Conservation (phyloP, 805 yeast genomes). For the Candida germanica region DNA sequence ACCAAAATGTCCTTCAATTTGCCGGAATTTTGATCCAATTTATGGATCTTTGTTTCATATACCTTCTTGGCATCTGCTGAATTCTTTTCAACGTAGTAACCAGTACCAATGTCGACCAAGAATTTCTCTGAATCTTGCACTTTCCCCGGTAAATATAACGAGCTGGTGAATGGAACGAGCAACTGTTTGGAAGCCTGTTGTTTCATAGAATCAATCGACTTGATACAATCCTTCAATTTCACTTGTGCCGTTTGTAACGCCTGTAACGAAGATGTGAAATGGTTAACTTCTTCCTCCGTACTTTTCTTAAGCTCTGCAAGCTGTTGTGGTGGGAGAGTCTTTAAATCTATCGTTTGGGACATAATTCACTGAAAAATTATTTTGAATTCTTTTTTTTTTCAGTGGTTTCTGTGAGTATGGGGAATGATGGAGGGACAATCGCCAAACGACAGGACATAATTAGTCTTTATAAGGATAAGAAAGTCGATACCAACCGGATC, state of each 20-base stretch:
- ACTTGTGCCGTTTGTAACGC: constrained; percentile 80
- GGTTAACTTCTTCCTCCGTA: constrained; percentile 81
- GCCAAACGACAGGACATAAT: constrained; percentile 54
- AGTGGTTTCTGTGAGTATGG: constrained; percentile 17
- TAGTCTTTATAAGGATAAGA: constrained; percentile 18
- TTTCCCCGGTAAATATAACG: constrained; percentile 86
- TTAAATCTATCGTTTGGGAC: constrained; percentile 50
- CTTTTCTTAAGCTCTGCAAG: constrained; percentile 77
- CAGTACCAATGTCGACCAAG: constrained; percentile 94
- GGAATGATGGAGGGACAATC: constrained; percentile 72
- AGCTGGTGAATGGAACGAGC: constrained; percentile 83
- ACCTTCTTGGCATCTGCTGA: constrained; percentile 65
- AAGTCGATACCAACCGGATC: not conserved
- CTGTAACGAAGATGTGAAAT: constrained; percentile 76
- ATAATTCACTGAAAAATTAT: constrained; percentile 2
- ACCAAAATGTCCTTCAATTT: constrained; percentile 73
- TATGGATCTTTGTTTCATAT: constrained; percentile 69
- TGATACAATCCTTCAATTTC: constrained; percentile 78
- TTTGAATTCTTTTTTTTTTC: constrained; percentile 4
- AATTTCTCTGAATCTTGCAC: constrained; percentile 63
- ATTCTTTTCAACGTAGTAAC: constrained; percentile 84
- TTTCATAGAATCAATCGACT: constrained; percentile 60
- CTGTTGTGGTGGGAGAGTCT: constrained; percentile 77
- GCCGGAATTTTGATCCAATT: constrained; percentile 66
- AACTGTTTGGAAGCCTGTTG: constrained; percentile 42